Evolutionary conservation across 768 basidiomycete species (phyloP).

Genomic region (Pleurotus pulmonarius): DNA sequence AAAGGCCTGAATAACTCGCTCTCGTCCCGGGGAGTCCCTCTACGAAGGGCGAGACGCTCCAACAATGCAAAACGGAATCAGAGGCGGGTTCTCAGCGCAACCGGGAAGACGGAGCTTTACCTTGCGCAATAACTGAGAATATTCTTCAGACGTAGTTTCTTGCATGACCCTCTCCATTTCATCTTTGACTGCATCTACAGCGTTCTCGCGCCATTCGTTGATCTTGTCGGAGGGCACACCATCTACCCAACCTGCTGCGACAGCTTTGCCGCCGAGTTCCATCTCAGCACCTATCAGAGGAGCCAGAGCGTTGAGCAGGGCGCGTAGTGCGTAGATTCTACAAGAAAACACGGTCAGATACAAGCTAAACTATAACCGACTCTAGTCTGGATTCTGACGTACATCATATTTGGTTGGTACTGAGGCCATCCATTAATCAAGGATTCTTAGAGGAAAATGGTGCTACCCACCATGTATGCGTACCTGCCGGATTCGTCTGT

Average conservation of each 20-base stretch:
- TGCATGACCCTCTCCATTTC: conserved; percentile 63
- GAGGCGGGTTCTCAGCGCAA: not conserved
- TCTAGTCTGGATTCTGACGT: conserved; percentile 16
- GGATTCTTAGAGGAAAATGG: not conserved
- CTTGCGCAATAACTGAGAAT: conserved; percentile 67
- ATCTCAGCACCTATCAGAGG: conserved; percentile 86
- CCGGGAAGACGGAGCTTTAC: conserved; percentile 26
- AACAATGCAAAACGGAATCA: not conserved
- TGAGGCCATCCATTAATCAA: conserved; percentile 19
- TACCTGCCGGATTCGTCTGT: conserved; percentile 77
- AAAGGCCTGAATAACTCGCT: conserved; percentile 57
- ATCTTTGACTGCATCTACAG: conserved; percentile 45
- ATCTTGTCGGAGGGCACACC: conserved; percentile 47
- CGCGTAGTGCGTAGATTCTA: conserved; percentile 76
- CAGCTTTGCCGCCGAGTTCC: conserved; percentile 46
- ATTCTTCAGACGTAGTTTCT: conserved; percentile 58
- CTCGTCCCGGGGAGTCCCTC: conserved; percentile 56
- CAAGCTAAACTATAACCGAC: not conserved
- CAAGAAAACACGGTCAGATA: not conserved
- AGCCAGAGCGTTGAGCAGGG: conserved; percentile 72
- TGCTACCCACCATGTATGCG: conserved; percentile 50
- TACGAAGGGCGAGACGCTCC: conserved; percentile 75
- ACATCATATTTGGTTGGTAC: conserved; percentile 83
- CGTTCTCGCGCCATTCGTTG: conserved; percentile 58
- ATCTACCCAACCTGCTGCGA: conserved; percentile 62